Conservation (phyloP, 164 flowering plant genomes). For the Hamamelis virginiana region DNA sequence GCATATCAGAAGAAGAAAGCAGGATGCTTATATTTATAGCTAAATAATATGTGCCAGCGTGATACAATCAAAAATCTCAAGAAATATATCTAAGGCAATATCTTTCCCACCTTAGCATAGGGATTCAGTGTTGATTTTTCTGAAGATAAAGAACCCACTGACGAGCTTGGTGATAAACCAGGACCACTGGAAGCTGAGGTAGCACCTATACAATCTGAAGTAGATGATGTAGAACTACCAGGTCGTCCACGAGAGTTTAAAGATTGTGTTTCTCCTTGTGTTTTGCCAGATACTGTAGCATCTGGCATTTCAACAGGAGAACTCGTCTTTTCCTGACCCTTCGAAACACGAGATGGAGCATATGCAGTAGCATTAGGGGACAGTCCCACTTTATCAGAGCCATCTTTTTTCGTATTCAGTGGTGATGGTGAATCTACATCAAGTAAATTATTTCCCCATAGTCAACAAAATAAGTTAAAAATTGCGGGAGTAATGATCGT, state of each 20-base stretch:
- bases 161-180: conserved; percentile 85
- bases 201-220: conserved; percentile 54
- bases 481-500: not conserved
- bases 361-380: conserved; percentile 38
- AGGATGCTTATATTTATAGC: not conserved
- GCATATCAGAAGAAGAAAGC: not conserved
- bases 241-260: conserved; percentile 44
- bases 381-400: conserved; percentile 37
- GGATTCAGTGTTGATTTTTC: conserved; percentile 94
- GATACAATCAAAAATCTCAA: too few species aligned
- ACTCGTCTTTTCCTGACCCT: conserved; percentile 30
- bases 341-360: conserved; percentile 36
- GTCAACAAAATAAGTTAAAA: conserved; percentile 8
- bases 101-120: conserved; percentile 74
- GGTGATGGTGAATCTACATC: conserved; percentile 35
- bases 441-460: conserved; percentile 3
- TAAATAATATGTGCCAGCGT: not conserved
- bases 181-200: conserved; percentile 50
- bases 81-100: not conserved
- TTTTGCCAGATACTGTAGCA: conserved; percentile 36
- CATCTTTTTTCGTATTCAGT: conserved; percentile 29
- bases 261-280: conserved; percentile 33
- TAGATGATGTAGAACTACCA: conserved; percentile 66
- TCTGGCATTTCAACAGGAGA: conserved; percentile 34
- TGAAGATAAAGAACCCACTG: conserved; percentile 82